These are phyloP conservation scores for Phalaenopsis aphrodite DNA, from an alignment of 106 monocot genomes.

Conservation along the genomic window DNA sequence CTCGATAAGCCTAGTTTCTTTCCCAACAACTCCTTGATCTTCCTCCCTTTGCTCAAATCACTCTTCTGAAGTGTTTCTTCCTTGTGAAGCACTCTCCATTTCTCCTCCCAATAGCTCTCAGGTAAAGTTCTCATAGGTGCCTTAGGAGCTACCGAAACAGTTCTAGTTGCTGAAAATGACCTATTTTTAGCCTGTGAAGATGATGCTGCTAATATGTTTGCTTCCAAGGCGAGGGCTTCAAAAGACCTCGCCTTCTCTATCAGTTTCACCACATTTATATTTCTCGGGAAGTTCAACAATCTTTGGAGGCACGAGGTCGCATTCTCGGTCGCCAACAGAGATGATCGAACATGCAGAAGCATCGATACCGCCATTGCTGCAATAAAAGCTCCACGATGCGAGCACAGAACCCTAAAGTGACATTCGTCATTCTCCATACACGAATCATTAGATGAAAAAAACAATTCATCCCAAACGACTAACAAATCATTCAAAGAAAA, in stretches of 20 bases:
- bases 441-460: slow-evolving; percentile 35
- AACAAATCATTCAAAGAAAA: slow-evolving; percentile 62
- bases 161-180: background rate
- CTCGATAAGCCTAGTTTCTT: slow-evolving; percentile 21
- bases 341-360: slow-evolving; percentile 62
- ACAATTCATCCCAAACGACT: slow-evolving; percentile 77
- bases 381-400: slow-evolving; percentile 59
- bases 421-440: slow-evolving; percentile 23
- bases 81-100: slow-evolving; percentile 59
- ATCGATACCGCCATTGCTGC: slow-evolving; percentile 58
- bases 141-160: slow-evolving; percentile 18
- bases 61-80: slow-evolving; percentile 24
- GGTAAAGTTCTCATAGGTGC: slow-evolving; percentile 23
- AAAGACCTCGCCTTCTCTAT: slow-evolving; percentile 62
- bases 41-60: slow-evolving; percentile 14
- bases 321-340: slow-evolving; percentile 59
- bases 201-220: slow-evolving; percentile 18
- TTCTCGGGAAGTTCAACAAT: slow-evolving; percentile 66
- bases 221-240: slow-evolving; percentile 46
- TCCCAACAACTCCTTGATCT: slow-evolving; percentile 9
- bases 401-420: slow-evolving; percentile 35
- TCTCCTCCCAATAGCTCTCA: slow-evolving; percentile 76
- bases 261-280: slow-evolving; percentile 47
- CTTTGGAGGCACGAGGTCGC: slow-evolving; percentile 67
- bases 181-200: slow-evolving; percentile 8